Conservation (phyloP, 108 stramenopile species). For the Craspedostauros australis region DNA sequence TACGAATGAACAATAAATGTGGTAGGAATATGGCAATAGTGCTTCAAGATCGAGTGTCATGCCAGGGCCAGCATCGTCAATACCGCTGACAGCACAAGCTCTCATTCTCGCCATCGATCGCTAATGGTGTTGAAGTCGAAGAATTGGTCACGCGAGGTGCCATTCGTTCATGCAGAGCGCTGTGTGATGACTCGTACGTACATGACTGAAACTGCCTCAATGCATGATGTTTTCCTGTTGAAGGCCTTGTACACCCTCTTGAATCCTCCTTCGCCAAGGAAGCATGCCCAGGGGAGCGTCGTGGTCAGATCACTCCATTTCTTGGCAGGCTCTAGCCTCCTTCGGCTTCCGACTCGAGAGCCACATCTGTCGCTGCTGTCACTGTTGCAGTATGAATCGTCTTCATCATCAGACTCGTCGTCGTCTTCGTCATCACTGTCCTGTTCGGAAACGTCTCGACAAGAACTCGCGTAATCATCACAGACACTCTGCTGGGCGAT, state of each 20-base stretch:
- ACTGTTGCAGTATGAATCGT: no score
- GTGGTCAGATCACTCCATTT: constrained; percentile 49
- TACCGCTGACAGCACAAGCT: constrained; percentile 1
- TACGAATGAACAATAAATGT: no score
- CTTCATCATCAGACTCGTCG: constrained; percentile 23
- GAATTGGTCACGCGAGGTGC: no score
- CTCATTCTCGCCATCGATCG: no score
- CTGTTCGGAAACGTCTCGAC: constrained; percentile 20
- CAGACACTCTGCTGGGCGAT: constrained; percentile 72
- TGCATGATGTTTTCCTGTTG: constrained; percentile 31
- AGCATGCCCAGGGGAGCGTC: constrained; percentile 67
- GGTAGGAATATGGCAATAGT: no score
- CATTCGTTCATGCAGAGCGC: no score
- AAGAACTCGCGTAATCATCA: no score
- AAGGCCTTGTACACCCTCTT: constrained; percentile 86
- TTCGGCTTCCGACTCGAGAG: not conserved
- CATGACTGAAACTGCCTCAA: constrained; percentile 90
- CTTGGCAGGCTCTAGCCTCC: constrained; percentile 10
- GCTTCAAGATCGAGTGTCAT: no score
- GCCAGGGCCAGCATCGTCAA: no score
- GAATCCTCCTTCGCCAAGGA: constrained; percentile 88
- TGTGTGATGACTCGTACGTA: constrained; percentile 18
- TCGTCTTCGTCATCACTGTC: constrained; percentile 27
- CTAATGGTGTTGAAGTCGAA: no score
- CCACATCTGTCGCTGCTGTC: constrained; percentile 7